These are phyloP conservation scores for Danielozyma ontarioensis DNA, from an alignment of 805 yeast genomes.

Conservation along the genomic window DNA sequence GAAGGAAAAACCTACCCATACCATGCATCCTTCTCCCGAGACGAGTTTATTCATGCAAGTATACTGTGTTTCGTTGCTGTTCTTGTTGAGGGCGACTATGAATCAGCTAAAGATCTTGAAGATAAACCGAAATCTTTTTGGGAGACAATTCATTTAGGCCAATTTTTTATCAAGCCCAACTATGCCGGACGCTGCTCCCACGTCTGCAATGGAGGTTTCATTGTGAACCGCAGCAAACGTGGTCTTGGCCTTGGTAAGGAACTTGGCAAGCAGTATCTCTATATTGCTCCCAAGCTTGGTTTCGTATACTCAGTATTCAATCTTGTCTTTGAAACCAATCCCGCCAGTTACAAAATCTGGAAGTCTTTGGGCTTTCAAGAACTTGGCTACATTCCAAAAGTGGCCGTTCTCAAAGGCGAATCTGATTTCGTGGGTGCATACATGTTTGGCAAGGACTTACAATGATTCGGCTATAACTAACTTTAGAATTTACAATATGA, in stretches of 20 bases:
- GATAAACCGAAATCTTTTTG: conserved; percentile 36
- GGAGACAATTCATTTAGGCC: conserved; percentile 55
- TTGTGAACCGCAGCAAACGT: conserved; percentile 56
- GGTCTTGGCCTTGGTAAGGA: conserved; percentile 66
- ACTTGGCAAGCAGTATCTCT: conserved; percentile 63
- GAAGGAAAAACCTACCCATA: conserved; percentile 77
- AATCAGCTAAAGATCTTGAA: conserved; percentile 21
- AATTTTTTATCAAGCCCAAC: conserved; percentile 81
- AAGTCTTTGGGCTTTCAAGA: conserved; percentile 75
- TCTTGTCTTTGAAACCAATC: conserved; percentile 76
- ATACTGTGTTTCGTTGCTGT: conserved; percentile 62
- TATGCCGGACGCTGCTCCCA: conserved; percentile 82
- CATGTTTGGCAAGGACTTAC: conserved; percentile 69
- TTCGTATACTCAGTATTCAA: conserved; percentile 82
- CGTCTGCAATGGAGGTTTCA: conserved; percentile 82
- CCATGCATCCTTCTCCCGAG: conserved; percentile 30
- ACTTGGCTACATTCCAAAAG: conserved; percentile 71
- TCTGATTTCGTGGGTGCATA: conserved; percentile 68
- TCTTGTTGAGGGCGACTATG: conserved; percentile 39
- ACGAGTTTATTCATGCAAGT: conserved; percentile 63
- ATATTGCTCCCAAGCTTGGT: conserved; percentile 74
- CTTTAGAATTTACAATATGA: too few relatives aligned
- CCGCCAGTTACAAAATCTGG: conserved; percentile 76
- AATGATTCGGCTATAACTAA: too few relatives aligned
- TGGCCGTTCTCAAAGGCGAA: conserved; percentile 64